Evolutionary conservation across 441 rosid species (phyloP), one percentile per base, ranked within the genome.

Genomic region (Erysimum cheiri): DNA sequence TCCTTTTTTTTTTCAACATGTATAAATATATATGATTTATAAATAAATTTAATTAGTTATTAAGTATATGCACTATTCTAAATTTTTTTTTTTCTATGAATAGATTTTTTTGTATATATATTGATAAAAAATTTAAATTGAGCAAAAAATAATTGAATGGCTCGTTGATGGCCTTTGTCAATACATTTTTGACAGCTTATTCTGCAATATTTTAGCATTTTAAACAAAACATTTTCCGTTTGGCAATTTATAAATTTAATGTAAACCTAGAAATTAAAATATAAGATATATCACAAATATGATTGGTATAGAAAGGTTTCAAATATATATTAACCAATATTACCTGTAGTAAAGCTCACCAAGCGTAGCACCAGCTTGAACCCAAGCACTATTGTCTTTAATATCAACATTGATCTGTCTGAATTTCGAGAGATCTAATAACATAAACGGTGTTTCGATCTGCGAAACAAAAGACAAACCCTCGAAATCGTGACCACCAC

Each of bases 401-500:
- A 84, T 73, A 44, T 87, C 70, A 36, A 90, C 85, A 3, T 33
- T 44, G 11, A 87, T 44, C 2, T 60, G 50, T n/a, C 93, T 84
- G 2, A 91, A 75, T 69, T 43, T 85, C 10, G 77, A 43, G 5
- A 89, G 70, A 81, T 91, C 96, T 5, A 86, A 44, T 8, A 91
- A 3, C 3, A 81, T 40, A 61, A 90, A 90, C 4, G 88, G 87
- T 4, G 46, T 37, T 33, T 82, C 87, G 1, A 77, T 75, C 70
- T 77, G 54, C 6, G 94, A 77, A 10, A 78, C 89, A 40, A 80
- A 88, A 2, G 94, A 90, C 24, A 88, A 53, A 26, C 84, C 96
- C 64, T 90, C 92, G 4, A 81, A 90, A 36, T 86, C 96, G 40
- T 88, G 95, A 56, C 91, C 95, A 0, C 88, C 91, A 10, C 97